Percentiles rank a stretch among this genome's conserved stretches.
Conservation (phyloP, 495 filamentous ascomycete species). For the Hapsidospora chrysogenum region DNA sequence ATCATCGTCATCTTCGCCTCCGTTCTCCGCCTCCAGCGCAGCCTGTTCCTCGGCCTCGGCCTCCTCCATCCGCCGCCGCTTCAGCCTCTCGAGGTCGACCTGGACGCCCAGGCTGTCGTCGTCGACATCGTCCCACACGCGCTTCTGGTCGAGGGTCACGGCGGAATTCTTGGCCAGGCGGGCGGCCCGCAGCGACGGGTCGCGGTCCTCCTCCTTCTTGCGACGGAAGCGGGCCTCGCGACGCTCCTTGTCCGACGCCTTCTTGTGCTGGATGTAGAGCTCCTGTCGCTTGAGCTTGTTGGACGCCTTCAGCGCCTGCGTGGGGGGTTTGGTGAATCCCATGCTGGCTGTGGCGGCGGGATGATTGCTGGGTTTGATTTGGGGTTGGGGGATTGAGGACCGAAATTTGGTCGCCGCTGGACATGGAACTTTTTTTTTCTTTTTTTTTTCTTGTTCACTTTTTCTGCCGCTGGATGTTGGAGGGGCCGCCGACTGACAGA, state of each 20-base stretch:
- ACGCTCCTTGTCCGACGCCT: conserved; percentile 47
- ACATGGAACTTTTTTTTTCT: too few relatives aligned
- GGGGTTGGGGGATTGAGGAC: too few relatives aligned
- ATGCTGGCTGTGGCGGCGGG: conserved; percentile 10
- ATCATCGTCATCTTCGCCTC: conserved; percentile 39
- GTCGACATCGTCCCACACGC: conserved; percentile 85
- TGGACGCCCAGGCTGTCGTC: conserved; percentile 58
- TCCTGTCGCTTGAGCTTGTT: conserved; percentile 68
- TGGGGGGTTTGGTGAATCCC: conserved; percentile 19
- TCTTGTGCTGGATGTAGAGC: conserved; percentile 65
- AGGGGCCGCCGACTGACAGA: too few relatives aligned
- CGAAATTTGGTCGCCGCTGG: too few relatives aligned
- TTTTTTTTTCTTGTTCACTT: too few relatives aligned
- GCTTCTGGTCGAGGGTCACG: conserved; percentile 70
- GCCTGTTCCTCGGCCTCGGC: conserved; percentile 37
- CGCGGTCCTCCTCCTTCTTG: conserved; percentile 68
- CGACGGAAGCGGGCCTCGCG: conserved; percentile 60
- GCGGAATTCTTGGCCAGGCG: conserved; percentile 66
- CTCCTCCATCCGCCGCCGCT: conserved; percentile 50
- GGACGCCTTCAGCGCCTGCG: conserved; percentile 8
- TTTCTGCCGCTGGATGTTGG: too few relatives aligned
- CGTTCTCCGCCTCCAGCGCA: conserved; percentile 21
- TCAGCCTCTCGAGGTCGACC: conserved; percentile 63
- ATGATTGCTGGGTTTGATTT: neutral
- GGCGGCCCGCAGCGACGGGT: conserved; percentile 57